Conservation (phyloP, 2,329 filamentous ascomycete genomes). For the Coleophoma crateriformis region DNA sequence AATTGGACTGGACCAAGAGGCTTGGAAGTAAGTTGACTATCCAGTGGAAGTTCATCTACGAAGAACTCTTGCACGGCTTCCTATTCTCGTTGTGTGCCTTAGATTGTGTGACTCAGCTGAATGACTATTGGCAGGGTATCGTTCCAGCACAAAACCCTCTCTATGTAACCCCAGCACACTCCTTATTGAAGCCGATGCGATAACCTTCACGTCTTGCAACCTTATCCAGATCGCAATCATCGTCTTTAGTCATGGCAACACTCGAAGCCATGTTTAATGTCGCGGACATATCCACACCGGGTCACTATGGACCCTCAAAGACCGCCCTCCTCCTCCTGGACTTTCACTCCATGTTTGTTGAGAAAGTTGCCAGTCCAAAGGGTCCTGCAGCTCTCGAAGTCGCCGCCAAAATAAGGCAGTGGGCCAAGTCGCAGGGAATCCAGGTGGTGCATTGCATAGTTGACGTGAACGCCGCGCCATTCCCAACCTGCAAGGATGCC, state of each 20-base stretch:
- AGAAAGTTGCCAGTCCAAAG: slow-evolving; percentile 7
- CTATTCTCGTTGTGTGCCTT: too few species aligned
- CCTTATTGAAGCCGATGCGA: too few species aligned
- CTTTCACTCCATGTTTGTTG: slow-evolving; percentile 22
- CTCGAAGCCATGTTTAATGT: slow-evolving; percentile 1
- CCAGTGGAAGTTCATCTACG: too few species aligned
- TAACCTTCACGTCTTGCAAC: background rate
- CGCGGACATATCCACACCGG: slow-evolving; percentile 5
- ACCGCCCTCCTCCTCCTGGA: slow-evolving; percentile 27
- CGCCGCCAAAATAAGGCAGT: slow-evolving; percentile 17
- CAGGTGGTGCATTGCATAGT: slow-evolving; percentile 23
- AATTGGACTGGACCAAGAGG: too few species aligned
- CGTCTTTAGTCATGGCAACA: background rate
- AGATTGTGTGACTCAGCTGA: too few species aligned
- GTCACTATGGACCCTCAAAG: slow-evolving; percentile 19
- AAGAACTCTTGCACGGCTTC: too few species aligned
- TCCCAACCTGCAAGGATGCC: slow-evolving; percentile 16
- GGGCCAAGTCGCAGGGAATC: slow-evolving; percentile 24
- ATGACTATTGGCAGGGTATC: too few species aligned
- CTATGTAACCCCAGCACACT: too few species aligned
- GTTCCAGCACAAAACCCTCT: too few species aligned
- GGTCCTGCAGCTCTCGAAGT: slow-evolving; percentile 11
- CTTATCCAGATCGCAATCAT: background rate
- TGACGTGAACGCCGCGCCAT: slow-evolving; percentile 15
- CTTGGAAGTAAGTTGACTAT: too few species aligned